A percentile compares a stretch with the other conserved stretches of the same genome.
phyloP scores from a whole-genome alignment of 2,329 filamentous ascomycete species.

The Trichophyton schoenleinii region DNA sequence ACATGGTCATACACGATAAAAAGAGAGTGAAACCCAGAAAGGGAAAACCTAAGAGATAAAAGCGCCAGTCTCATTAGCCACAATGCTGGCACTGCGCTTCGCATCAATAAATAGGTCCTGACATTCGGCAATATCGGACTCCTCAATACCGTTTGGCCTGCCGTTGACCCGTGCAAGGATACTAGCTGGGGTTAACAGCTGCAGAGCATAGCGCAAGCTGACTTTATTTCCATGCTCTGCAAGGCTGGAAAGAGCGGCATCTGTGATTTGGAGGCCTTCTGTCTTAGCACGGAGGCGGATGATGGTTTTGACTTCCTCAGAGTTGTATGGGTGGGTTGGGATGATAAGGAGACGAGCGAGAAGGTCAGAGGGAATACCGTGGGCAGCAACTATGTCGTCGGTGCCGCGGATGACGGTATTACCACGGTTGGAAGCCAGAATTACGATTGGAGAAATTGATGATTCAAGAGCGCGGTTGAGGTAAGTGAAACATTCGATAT shows the following conservation, averaged over 20 bases:
- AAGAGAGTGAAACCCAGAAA: background rate
- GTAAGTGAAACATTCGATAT: constrained; percentile 98
- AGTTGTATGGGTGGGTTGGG: constrained; percentile 78
- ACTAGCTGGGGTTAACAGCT: constrained; percentile 77
- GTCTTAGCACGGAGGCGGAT: constrained; percentile 71
- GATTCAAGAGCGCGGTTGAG: constrained; percentile 96
- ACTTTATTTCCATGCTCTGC: constrained; percentile 77
- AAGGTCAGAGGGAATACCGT: constrained; percentile 89
- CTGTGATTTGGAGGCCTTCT: constrained; percentile 65
- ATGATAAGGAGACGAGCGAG: constrained; percentile 89
- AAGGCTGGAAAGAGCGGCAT: constrained; percentile 76
- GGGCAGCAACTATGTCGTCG: constrained; percentile 64
- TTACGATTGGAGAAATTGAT: constrained; percentile 87
- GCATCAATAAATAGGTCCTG: constrained; percentile 77
- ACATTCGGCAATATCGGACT: constrained; percentile 66
- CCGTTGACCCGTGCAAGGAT: constrained; percentile 81
- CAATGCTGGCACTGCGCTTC: constrained; percentile 59
- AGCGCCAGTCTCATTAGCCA: constrained; percentile 51
- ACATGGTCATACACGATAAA: background rate
- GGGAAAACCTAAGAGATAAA: constrained; percentile 46
- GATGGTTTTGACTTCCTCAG: constrained; percentile 85
- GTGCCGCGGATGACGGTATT: constrained; percentile 86
- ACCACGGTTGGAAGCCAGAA: constrained; percentile 92
- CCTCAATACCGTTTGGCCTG: constrained; percentile 57
- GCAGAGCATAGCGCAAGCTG: constrained; percentile 82